Evolutionary conservation across 208 protist genomes (phyloP), one percentile per base, ranked within the genome.

Genomic region (Trypanosoma vivax): DNA sequence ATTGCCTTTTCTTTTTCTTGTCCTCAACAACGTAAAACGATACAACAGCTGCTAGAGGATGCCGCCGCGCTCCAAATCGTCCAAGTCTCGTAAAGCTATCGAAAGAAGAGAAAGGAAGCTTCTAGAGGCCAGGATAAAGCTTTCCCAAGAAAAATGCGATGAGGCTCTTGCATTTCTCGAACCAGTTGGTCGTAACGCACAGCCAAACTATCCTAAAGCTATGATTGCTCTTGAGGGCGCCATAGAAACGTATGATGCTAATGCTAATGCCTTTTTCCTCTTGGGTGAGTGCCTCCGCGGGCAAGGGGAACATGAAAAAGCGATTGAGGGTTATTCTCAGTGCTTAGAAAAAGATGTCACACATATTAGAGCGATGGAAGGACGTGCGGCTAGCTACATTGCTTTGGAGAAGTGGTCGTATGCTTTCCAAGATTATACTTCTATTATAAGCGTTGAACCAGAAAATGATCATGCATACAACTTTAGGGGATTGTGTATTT

Each of bases 381-480:
- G 79, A 50, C 73, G 90, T n/a, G 85, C 67, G 3, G 43, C 68
- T 24, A 84, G 79, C 66, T 87, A 92, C 27, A 59, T 82, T 31
- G 39, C 57, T n/a, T 14, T 76, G 46, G 28, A 53, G n/a, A 72
- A 96, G 40, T 79, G 76, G 48, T 30, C 50, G 16, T 56, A 74
- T 34, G 90, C 89, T 18, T 85, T 96, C 33, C 74, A 83, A 38
- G 90, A 97, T 71, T 96, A 95, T 58, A 88, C 68, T 14, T 79
- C 72, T 42, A 76, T 93, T 38, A 81, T 97, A 18, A 60, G 70
- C 2, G 40, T 95, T 40, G 86, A 96, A 29, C 79, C 88, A 0
- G 62, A 84, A 14, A 95, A 96, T 65, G 88, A 89, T 52, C 84
- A 96, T 49, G 86, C 85, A 40, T 96, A 87, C 67, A 95, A 96